Percentiles rank a stretch among this genome's conserved stretches.
phyloP scores from a whole-genome alignment of 169 alveolate genomes.

The Cryptosporidium sp. region DNA sequence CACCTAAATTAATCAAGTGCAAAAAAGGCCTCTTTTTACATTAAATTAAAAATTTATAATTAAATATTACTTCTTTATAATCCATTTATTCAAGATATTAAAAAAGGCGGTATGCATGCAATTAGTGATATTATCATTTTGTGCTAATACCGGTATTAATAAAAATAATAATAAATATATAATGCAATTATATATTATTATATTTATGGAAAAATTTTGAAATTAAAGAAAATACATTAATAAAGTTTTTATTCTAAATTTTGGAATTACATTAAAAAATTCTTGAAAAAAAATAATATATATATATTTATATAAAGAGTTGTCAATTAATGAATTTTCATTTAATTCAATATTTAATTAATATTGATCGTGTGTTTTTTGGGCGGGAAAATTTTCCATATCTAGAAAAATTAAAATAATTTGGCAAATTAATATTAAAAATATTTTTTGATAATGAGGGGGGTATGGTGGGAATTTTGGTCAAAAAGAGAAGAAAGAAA shows the following conservation, averaged over 20 bases:
- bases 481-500: too few species aligned
- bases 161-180: too few species aligned
- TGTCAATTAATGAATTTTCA: too few species aligned
- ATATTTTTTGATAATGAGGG: not conserved
- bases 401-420: not conserved
- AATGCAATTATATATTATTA: too few species aligned
- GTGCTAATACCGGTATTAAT: not conserved
- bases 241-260: not conserved
- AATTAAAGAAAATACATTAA: not conserved
- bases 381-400: not conserved
- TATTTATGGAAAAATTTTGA: not conserved
- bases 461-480: not conserved
- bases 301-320: too few species aligned
- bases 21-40: too few species aligned
- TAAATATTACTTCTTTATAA: not conserved
- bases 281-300: too few species aligned
- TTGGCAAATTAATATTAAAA: not conserved
- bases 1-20: too few species aligned
- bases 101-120: constrained; percentile 26
- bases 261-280: too few species aligned
- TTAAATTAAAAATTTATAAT: too few species aligned
- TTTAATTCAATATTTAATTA: not conserved
- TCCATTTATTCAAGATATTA: constrained; percentile 24
- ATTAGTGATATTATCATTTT: not conserved
- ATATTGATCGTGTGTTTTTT: not conserved